Evolutionary conservation across 306 rosid genomes (phyloP).

Genomic region (Prunus mongolica): DNA sequence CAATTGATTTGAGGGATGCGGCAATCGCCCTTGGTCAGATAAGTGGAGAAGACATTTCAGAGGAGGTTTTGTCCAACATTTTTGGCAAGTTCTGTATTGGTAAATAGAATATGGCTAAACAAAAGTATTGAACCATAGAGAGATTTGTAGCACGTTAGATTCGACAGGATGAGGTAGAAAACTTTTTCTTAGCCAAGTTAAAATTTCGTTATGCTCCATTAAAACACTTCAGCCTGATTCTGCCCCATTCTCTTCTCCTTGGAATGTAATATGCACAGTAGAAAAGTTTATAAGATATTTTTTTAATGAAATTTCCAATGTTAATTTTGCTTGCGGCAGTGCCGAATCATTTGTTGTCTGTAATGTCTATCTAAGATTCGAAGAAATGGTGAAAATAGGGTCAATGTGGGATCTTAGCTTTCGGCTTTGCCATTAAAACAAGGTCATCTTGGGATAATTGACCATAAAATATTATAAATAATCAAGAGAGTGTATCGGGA

Average conservation of each 20-base stretch:
- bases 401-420: not conserved
- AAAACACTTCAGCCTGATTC: too few species aligned
- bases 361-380: not conserved
- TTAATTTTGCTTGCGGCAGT: not conserved
- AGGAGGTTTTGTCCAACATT: conserved; percentile 82
- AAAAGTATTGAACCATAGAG: not conserved
- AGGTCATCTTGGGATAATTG: not conserved
- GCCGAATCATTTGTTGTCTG: not conserved
- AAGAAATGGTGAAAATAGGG: not conserved
- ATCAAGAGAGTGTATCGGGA: not conserved
- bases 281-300: not conserved
- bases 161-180: not conserved
- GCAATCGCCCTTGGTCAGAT: conserved; percentile 84
- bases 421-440: not conserved
- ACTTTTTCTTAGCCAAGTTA: not conserved
- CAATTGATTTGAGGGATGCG: conserved; percentile 89
- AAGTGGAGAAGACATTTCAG: conserved; percentile 91
- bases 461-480: not conserved
- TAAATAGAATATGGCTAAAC: conserved; percentile 31
- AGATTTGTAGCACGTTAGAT: not conserved
- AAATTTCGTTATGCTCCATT: not conserved
- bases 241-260: too few species aligned
- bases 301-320: not conserved
- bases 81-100: conserved; percentile 90
- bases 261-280: not conserved